Evolutionary conservation across 2,329 filamentous ascomycete genomes (phyloP).

Genomic region (Gaeumannomyces tritici): DNA sequence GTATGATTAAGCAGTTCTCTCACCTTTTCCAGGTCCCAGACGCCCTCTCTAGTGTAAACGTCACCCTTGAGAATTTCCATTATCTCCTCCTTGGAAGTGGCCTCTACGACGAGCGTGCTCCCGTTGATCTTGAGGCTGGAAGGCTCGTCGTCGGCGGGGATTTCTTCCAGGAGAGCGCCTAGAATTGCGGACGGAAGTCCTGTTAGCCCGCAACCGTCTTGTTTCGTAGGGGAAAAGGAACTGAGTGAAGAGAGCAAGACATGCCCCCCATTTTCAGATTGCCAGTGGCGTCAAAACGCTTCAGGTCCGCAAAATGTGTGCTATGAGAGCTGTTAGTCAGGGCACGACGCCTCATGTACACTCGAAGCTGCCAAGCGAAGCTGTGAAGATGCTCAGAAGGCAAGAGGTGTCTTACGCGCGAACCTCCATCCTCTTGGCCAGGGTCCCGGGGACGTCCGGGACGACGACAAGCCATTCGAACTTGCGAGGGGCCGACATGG

Average conservation of each 20-base stretch:
- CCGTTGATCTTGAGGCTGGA: conserved; percentile 61
- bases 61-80: conserved; percentile 58
- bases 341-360: background rate
- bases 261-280: conserved; percentile 55
- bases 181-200: conserved; percentile 2
- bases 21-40: conserved; percentile 72
- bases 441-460: conserved; percentile 52
- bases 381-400: background rate
- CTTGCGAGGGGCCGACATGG: conserved; percentile 20
- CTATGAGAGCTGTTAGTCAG: conserved; percentile 16
- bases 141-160: conserved; percentile 51
- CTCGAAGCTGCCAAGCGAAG: background rate
- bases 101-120: conserved; percentile 58
- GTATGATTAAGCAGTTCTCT: conserved; percentile 8
- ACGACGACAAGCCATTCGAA: conserved; percentile 61
- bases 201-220: background rate
- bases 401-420: conserved; percentile 35
- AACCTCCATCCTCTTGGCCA: conserved; percentile 52
- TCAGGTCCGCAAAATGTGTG: conserved; percentile 47
- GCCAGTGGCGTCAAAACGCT: conserved; percentile 41
- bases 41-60: conserved; percentile 59
- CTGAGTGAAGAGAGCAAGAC: conserved; percentile 11
- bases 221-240: background rate
- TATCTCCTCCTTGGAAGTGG: conserved; percentile 60
- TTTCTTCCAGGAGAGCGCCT: conserved; percentile 59